These are phyloP conservation scores for Solanum ossicruentum DNA, from an alignment of 257 asterid species.

Conservation along the genomic window DNA sequence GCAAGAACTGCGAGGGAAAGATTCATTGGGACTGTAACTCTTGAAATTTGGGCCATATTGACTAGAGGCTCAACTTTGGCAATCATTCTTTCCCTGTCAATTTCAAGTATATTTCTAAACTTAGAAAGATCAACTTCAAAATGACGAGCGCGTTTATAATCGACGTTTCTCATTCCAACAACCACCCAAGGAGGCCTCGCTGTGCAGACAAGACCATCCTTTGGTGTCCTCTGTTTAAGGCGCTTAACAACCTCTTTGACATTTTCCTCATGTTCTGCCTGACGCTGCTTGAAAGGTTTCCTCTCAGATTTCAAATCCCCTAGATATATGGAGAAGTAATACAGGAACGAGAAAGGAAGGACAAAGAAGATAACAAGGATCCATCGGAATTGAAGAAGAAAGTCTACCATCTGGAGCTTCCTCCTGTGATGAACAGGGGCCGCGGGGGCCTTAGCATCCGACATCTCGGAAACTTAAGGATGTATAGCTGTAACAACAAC, in stretches of 20 bases:
- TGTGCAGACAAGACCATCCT: background rate
- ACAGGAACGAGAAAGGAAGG: background rate
- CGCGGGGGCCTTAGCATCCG: slow-evolving; percentile 78
- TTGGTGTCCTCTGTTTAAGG: background rate
- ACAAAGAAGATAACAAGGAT: background rate
- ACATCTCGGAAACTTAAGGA: slow-evolving; percentile 27
- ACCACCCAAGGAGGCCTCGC: background rate
- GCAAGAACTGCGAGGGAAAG: slow-evolving; percentile 87
- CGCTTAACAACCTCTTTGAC: slow-evolving; percentile 13
- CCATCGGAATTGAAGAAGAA: slow-evolving; percentile 13
- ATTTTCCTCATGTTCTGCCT: slow-evolving; percentile 32
- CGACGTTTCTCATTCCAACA: background rate
- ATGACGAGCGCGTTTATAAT: slow-evolving; percentile 1
- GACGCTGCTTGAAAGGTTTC: slow-evolving; percentile 57
- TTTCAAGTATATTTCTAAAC: slow-evolving; percentile 25
- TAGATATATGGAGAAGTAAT: background rate
- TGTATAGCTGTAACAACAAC: slow-evolving; percentile 2
- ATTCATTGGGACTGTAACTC: slow-evolving; percentile 77
- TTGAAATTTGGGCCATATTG: slow-evolving; percentile 79
- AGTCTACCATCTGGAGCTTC: slow-evolving; percentile 81
- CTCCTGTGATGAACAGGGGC: slow-evolving; percentile 82
- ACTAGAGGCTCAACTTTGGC: slow-evolving; percentile 27
- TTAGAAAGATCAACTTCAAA: slow-evolving; percentile 1
- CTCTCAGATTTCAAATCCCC: slow-evolving; percentile 40
- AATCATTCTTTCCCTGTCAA: slow-evolving; percentile 64